These are phyloP conservation scores for Citrus maxima DNA, from an alignment of 345 rosid genomes.

Conservation along the genomic window DNA sequence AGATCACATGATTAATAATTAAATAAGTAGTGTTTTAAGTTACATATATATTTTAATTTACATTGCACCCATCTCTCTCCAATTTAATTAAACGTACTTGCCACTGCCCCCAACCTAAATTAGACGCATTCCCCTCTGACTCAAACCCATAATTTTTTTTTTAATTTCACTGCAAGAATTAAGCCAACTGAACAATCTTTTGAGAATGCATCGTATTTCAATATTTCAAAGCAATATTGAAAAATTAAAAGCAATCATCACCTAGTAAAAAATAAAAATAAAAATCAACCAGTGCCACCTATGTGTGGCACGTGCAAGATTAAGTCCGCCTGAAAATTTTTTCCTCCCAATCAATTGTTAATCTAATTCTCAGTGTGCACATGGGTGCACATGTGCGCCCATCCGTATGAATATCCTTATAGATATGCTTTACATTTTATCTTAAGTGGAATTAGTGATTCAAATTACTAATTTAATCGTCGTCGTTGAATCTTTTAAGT, in stretches of 20 bases:
- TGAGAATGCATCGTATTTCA: background rate
- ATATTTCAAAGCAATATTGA: too few species aligned
- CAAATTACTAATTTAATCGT: background rate
- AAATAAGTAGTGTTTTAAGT: too few species aligned
- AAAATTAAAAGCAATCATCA: background rate
- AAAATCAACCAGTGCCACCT: background rate
- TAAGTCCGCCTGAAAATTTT: background rate
- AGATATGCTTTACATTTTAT: background rate
- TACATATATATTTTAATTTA: too few species aligned
- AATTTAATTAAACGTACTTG: too few species aligned
- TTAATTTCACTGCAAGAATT: too few species aligned
- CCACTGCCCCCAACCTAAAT: too few species aligned
- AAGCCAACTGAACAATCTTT: too few species aligned
- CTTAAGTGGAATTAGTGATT: background rate
- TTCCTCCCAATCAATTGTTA: background rate
- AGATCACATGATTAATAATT: too few species aligned
- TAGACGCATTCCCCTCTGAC: too few species aligned
- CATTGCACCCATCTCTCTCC: too few species aligned
- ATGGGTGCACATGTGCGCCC: background rate
- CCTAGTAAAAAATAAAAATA: too few species aligned
- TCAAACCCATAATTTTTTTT: too few species aligned
- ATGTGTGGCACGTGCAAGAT: background rate
- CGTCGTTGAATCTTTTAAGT: background rate
- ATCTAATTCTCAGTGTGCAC: constrained; percentile 6
- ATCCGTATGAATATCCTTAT: background rate